Conservation (phyloP, 2,329 filamentous ascomycete genomes). For the Cordyceps cateniannulata region DNA sequence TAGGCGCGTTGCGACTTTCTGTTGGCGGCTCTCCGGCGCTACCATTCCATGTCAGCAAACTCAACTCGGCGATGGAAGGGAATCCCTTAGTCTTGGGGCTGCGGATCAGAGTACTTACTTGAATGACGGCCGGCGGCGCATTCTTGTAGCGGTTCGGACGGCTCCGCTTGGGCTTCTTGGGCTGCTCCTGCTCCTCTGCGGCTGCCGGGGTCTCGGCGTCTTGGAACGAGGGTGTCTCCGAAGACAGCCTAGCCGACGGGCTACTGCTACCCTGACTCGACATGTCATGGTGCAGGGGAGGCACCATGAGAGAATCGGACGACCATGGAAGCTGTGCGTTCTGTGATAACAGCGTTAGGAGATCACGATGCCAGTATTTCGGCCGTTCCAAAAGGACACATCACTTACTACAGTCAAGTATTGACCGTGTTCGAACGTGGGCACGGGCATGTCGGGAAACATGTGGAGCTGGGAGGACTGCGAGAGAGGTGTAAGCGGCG, state of each 20-base stretch:
- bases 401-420: background rate
- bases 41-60: background rate
- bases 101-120: constrained; percentile 27
- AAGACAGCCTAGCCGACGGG: background rate
- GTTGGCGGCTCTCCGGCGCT: constrained; percentile 28
- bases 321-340: constrained; percentile 2
- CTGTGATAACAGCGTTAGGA: background rate
- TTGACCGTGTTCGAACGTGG: background rate
- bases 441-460: background rate
- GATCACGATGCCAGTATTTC: background rate
- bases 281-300: background rate
- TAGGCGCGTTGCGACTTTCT: constrained; percentile 27
- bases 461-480: background rate
- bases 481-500: background rate
- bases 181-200: background rate
- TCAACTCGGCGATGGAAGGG: background rate
- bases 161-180: constrained; percentile 36
- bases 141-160: constrained; percentile 48
- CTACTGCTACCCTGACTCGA: constrained; percentile 2
- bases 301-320: background rate
- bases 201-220: background rate
- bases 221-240: background rate
- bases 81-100: too few relatives aligned
- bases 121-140: constrained; percentile 42
- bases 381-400: background rate